phyloP scores from a whole-genome alignment of 2,329 filamentous ascomycete species.

The Colletotrichum karsti region DNA sequence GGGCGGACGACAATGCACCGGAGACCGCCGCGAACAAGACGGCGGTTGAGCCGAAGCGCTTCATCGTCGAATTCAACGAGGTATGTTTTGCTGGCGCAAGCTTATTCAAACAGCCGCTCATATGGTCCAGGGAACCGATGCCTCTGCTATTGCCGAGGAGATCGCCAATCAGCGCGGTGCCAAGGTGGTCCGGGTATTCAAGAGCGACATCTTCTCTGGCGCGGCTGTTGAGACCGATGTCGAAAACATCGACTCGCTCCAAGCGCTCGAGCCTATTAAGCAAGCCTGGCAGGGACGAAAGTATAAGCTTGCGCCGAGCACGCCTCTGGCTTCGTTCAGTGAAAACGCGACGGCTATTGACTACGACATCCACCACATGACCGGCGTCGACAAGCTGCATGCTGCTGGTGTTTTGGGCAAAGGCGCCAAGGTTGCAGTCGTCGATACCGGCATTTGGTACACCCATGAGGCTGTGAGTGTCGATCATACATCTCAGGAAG shows the following conservation, averaged over 20 bases:
- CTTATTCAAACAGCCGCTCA: background rate
- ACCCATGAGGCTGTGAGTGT: constrained; percentile 19
- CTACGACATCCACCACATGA: constrained; percentile 46
- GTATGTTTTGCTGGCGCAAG: background rate
- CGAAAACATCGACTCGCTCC: constrained; percentile 28
- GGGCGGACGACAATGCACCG: constrained; percentile 12
- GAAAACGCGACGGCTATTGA: constrained; percentile 32
- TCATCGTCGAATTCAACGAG: constrained; percentile 25
- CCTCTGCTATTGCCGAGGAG: background rate
- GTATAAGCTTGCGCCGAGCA: constrained; percentile 8
- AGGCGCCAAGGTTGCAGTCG: constrained; percentile 16
- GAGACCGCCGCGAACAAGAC: constrained; percentile 12
- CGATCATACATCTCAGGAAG: background rate
- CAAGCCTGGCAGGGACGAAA: constrained; percentile 25
- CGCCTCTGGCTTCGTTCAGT: background rate
- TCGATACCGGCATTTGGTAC: constrained; percentile 22
- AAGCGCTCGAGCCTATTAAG: constrained; percentile 9
- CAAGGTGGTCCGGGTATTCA: constrained; percentile 27
- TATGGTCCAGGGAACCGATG: background rate
- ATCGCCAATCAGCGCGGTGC: constrained; percentile 14
- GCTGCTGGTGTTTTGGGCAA: constrained; percentile 37
- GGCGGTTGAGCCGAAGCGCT: constrained; percentile 15
- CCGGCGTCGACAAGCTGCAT: constrained; percentile 48
- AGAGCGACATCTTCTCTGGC: constrained; percentile 40
- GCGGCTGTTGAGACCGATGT: constrained; percentile 24